These are phyloP conservation scores for Amanita muscaria DNA, from an alignment of 768 basidiomycete genomes.

Conservation along the genomic window DNA sequence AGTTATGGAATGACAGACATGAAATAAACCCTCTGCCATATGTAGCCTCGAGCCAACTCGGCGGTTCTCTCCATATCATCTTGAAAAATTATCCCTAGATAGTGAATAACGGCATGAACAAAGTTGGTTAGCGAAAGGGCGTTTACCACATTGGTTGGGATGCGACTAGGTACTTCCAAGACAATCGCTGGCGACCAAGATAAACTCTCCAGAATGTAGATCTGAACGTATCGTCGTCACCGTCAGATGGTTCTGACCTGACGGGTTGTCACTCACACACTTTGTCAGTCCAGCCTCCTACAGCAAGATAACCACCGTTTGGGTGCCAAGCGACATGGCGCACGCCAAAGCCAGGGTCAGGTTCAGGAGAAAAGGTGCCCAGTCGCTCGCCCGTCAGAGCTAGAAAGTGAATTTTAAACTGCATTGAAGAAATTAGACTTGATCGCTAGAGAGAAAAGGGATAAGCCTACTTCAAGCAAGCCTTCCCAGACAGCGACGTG, in stretches of 20 bases:
- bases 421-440: too few relatives aligned
- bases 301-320: conserved; percentile 68
- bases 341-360: conserved; percentile 81
- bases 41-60: conserved; percentile 76
- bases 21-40: conserved; percentile 83
- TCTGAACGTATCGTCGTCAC: conserved; percentile 28
- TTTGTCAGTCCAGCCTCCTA: conserved; percentile 88
- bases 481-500: conserved; percentile 80
- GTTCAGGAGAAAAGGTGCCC: conserved; percentile 59
- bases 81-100: conserved; percentile 19
- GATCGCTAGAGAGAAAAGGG: too few relatives aligned
- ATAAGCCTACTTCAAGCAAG: conserved; percentile 54
- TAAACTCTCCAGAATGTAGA: conserved; percentile 65
- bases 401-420: conserved; percentile 74
- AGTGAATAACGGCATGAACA: conserved; percentile 1
- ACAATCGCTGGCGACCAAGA: conserved; percentile 65
- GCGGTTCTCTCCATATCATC: conserved; percentile 82
- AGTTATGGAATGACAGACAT: conserved; percentile 31
- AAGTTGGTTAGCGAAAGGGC: not conserved
- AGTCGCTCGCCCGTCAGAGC: conserved; percentile 57
- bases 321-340: conserved; percentile 81
- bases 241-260: not conserved
- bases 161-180: conserved; percentile 51
- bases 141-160: conserved; percentile 50
- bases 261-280: conserved; percentile 28